Percentiles rank a stretch among this genome's conserved stretches.
Conservation (phyloP, 305 asterid genomes). For the Fraxinus angustifolia region DNA sequence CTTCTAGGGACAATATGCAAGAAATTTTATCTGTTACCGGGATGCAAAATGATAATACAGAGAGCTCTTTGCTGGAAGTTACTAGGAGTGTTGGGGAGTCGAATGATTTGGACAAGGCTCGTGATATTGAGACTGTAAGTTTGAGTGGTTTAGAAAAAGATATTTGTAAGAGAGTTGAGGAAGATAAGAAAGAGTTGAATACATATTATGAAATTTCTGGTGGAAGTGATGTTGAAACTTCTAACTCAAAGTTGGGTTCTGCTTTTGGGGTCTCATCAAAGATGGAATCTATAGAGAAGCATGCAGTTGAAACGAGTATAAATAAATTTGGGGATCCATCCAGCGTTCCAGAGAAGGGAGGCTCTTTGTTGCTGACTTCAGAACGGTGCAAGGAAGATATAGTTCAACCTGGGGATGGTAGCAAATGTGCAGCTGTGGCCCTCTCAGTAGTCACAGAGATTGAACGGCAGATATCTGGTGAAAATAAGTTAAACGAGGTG, state of each 20-base stretch:
- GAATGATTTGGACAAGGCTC: slow-evolving; percentile 32
- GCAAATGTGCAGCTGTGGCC: slow-evolving; percentile 24
- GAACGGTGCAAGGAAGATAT: slow-evolving; percentile 37
- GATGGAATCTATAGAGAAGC: slow-evolving; percentile 39
- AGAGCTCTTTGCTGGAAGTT: slow-evolving; percentile 36
- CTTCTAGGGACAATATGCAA: slow-evolving; percentile 31
- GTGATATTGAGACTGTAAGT: slow-evolving; percentile 32
- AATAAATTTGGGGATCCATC: slow-evolving; percentile 30
- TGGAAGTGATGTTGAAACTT: slow-evolving; percentile 32
- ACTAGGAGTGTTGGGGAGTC: slow-evolving; percentile 30
- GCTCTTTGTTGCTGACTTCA: slow-evolving; percentile 27
- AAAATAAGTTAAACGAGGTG: slow-evolving; percentile 29
- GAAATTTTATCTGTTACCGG: slow-evolving; percentile 36
- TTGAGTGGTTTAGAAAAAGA: slow-evolving; percentile 28
- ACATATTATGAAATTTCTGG: slow-evolving; percentile 28
- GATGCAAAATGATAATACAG: slow-evolving; percentile 27
- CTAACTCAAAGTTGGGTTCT: slow-evolving; percentile 27
- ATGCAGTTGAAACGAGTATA: slow-evolving; percentile 40
- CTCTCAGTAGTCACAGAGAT: slow-evolving; percentile 32
- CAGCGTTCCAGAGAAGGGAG: slow-evolving; percentile 25
- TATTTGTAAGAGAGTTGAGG: slow-evolving; percentile 27
- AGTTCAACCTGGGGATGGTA: slow-evolving; percentile 34
- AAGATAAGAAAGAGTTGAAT: slow-evolving; percentile 28
- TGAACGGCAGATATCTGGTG: slow-evolving; percentile 33
- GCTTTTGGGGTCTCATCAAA: slow-evolving; percentile 31